Evolutionary conservation across 1,284 basidiomycete genomes (phyloP), one percentile per base, ranked within the genome.

Genomic region (Crucibulum parvulum): DNA sequence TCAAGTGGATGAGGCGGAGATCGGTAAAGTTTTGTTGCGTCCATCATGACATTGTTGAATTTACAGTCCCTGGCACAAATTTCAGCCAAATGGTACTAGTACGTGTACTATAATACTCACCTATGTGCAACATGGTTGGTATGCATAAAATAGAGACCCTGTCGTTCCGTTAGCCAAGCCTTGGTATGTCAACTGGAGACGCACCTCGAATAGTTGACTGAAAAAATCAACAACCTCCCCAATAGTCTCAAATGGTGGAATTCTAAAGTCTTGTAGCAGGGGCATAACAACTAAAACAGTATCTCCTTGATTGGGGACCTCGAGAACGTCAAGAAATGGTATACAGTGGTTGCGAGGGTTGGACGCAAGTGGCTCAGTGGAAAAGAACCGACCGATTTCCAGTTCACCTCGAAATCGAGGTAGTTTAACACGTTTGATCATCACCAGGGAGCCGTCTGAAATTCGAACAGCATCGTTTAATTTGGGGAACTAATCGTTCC

Each of bases 201-300:
- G 15, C 47, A 75, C 78, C 50, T 78, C 72, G 11, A 79, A 62
- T 6, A 71, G 69, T 55, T 79, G 79, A 6, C 64, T 57, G n/a
- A 79, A 65, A 48, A 75, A 76, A 13, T 75, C 72, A 1, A 74
- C 47, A 4, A 67, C 67, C 60, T 80, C 73, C 15, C 67, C 69
- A 8, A 72, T 55, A 5, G 68, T 72, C 0, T 66, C 66, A 57
- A 80, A 77, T 5, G 63, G 58, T 4, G 75, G 77, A 24, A 68
- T 37, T 38, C 72, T 51, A 16, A 70, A 74, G 0, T 52, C 57
- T 3, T 73, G 63, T 24, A 76, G 62, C 7, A 74, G 60, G 0
- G 73, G 76, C 71, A 76, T 76, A 31, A 76, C 76, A 6, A 80
- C 50, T 41, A 77, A 69, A 6, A 55, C 50, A 7, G 51, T 39